Evolutionary conservation across 345 rosid genomes (phyloP).

Genomic region (Citrus cavaleriei): DNA sequence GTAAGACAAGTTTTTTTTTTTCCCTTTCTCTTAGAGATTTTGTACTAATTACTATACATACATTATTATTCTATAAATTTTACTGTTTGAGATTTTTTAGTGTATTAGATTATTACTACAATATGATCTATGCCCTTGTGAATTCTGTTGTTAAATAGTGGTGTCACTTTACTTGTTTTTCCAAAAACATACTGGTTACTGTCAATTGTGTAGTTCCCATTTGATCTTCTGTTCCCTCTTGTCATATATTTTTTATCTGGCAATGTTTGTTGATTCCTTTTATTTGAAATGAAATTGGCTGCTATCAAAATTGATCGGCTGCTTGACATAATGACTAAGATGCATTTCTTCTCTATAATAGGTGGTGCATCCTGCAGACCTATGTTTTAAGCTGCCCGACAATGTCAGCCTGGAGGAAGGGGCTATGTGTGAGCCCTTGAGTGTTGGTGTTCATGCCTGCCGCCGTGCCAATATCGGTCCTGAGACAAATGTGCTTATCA

Average conservation of each 20-base stretch:
- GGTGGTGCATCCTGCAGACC: conserved; percentile 93
- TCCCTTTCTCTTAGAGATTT: too few relatives aligned
- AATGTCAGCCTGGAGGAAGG: conserved; percentile 94
- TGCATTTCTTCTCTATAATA: conserved; percentile 15
- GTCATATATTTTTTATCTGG: background rate
- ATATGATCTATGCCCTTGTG: background rate
- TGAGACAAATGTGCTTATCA: conserved; percentile 59
- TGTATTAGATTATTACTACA: background rate
- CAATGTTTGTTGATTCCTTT: background rate
- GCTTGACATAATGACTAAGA: background rate
- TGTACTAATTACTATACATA: too few relatives aligned
- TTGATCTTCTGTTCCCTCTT: background rate
- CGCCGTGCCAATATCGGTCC: conserved; percentile 78
- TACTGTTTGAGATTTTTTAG: background rate
- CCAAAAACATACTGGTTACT: background rate
- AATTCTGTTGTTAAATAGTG: background rate
- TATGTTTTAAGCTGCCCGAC: conserved; percentile 86
- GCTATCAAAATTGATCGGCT: conserved; percentile 4
- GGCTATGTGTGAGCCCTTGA: conserved; percentile 95
- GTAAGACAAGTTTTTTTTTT: too few relatives aligned
- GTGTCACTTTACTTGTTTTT: background rate
- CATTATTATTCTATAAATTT: background rate
- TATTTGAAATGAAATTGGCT: background rate
- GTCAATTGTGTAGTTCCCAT: background rate
- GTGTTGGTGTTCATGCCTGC: conserved; percentile 94